Percentiles rank a stretch among this genome's conserved stretches.
These are phyloP conservation scores for Cadophora luteo-olivacea DNA, from an alignment of 2,329 filamentous ascomycete species.

Conservation along the genomic window DNA sequence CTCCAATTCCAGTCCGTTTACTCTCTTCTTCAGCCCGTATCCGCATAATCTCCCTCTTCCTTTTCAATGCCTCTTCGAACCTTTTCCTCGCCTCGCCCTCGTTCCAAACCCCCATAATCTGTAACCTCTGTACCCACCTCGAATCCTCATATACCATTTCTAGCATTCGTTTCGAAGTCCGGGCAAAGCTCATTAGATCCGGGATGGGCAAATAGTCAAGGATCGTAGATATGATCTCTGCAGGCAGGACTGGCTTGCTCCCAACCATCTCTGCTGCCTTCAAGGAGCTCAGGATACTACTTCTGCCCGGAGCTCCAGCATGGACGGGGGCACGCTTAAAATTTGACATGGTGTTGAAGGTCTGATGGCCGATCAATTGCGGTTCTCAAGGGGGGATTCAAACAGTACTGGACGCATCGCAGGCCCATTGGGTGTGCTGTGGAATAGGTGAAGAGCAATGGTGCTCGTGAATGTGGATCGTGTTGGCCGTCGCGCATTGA, in stretches of 20 bases:
- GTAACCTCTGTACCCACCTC: constrained; percentile 87
- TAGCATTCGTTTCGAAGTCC: constrained; percentile 82
- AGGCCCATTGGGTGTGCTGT: background rate
- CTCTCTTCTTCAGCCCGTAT: constrained; percentile 46
- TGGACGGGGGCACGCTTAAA: constrained; percentile 46
- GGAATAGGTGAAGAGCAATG: background rate
- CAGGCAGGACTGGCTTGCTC: constrained; percentile 79
- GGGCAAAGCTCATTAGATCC: constrained; percentile 86
- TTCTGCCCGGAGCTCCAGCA: constrained; percentile 42
- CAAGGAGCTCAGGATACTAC: constrained; percentile 75
- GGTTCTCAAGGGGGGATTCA: background rate
- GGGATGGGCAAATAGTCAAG: constrained; percentile 87
- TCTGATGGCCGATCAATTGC: background rate
- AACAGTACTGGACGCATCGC: background rate
- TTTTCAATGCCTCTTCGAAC: constrained; percentile 74
- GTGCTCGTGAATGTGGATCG: constrained; percentile 1
- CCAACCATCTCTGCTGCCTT: constrained; percentile 82
- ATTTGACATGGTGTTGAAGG: constrained; percentile 50
- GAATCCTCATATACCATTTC: constrained; percentile 99
- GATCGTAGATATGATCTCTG: constrained; percentile 87
- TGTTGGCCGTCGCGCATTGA: background rate
- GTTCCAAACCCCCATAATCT: constrained; percentile 90
- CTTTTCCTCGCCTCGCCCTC: constrained; percentile 82
- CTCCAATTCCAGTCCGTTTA: constrained; percentile 44
- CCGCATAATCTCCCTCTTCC: constrained; percentile 63